Evolutionary conservation across 768 basidiomycete species (phyloP).

Genomic region (Tremella yokohamensis): DNA sequence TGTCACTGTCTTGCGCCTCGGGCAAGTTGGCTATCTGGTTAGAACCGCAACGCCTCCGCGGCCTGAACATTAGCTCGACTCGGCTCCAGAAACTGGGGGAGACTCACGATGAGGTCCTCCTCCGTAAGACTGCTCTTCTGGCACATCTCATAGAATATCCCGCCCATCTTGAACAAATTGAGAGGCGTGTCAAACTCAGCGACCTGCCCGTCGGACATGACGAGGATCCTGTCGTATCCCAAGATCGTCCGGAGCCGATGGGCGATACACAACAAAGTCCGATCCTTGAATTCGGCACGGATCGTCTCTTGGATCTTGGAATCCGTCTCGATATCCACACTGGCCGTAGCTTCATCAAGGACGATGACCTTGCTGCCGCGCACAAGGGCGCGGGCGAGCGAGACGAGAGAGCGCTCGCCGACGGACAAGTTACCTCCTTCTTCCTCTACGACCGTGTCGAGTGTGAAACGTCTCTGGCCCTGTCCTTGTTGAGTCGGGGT

Average conservation of each 20-base stretch:
- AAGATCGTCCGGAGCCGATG: constrained; percentile 85
- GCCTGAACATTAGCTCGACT: not conserved
- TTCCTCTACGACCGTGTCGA: constrained; percentile 79
- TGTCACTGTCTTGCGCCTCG: too few relatives aligned
- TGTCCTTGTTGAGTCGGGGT: constrained; percentile 50
- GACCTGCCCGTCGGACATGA: constrained; percentile 75
- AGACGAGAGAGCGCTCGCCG: constrained; percentile 71
- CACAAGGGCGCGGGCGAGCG: constrained; percentile 82
- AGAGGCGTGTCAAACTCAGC: constrained; percentile 78
- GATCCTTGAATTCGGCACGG: constrained; percentile 74
- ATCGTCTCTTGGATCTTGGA: constrained; percentile 88
- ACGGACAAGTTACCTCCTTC: constrained; percentile 82
- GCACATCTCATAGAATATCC: constrained; percentile 83
- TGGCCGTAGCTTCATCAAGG: constrained; percentile 88
- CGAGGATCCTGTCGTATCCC: constrained; percentile 81
- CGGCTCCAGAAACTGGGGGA: not conserved
- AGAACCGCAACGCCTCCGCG: constrained; percentile 4
- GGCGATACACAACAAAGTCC: constrained; percentile 81
- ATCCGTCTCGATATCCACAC: constrained; percentile 85
- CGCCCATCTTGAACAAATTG: constrained; percentile 60
- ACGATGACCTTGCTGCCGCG: constrained; percentile 65
- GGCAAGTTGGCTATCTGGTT: too few relatives aligned
- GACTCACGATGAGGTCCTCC: constrained; percentile 60
- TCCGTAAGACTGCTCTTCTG: constrained; percentile 71
- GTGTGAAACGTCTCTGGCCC: constrained; percentile 60